A percentile compares a stretch with the other conserved stretches of the same genome.
Evolutionary conservation across 805 yeast genomes (phyloP).

Genomic region (Grigorovia transvaalensis): DNA sequence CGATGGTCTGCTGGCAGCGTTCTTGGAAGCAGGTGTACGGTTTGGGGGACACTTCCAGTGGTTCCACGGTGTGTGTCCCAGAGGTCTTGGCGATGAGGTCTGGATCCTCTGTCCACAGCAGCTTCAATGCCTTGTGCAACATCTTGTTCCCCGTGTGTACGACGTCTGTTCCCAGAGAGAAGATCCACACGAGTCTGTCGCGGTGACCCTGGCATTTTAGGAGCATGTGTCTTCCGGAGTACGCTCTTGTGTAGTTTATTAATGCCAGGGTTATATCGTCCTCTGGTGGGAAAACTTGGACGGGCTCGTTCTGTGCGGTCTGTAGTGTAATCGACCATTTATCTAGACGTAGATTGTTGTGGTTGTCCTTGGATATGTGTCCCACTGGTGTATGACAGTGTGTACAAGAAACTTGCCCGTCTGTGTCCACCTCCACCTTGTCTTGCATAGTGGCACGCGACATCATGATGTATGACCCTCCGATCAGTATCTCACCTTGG

Average conservation of each 20-base stretch:
- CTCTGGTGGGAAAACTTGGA: conserved; percentile 8
- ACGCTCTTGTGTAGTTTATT: conserved; percentile 12
- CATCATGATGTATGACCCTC: conserved; percentile 17
- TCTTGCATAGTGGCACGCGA: conserved; percentile 7
- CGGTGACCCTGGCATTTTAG: conserved; percentile 5
- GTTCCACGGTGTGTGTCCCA: conserved; percentile 14
- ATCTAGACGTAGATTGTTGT: conserved; percentile 11
- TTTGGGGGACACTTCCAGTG: conserved; percentile 5
- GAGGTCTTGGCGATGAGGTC: not conserved
- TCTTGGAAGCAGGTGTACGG: conserved; percentile 5
- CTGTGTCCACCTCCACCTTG: not conserved
- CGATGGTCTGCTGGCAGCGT: not conserved
- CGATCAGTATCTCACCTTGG: conserved; percentile 18
- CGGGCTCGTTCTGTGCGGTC: conserved; percentile 2
- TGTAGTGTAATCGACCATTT: conserved; percentile 16
- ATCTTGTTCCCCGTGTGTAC: conserved; percentile 5
- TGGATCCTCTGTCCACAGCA: conserved; percentile 13
- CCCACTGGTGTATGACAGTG: conserved; percentile 17
- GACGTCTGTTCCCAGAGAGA: conserved; percentile 17
- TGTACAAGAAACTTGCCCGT: conserved; percentile 8
- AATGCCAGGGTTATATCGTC: conserved; percentile 16
- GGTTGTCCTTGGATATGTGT: conserved; percentile 8
- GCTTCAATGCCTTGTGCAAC: conserved; percentile 15
- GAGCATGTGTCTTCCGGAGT: conserved; percentile 17
- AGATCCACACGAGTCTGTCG: conserved; percentile 19